Percentiles rank a stretch among this genome's conserved stretches.
Evolutionary conservation across 345 rosid genomes (phyloP).

Genomic region (Geranium rotundifolium): DNA sequence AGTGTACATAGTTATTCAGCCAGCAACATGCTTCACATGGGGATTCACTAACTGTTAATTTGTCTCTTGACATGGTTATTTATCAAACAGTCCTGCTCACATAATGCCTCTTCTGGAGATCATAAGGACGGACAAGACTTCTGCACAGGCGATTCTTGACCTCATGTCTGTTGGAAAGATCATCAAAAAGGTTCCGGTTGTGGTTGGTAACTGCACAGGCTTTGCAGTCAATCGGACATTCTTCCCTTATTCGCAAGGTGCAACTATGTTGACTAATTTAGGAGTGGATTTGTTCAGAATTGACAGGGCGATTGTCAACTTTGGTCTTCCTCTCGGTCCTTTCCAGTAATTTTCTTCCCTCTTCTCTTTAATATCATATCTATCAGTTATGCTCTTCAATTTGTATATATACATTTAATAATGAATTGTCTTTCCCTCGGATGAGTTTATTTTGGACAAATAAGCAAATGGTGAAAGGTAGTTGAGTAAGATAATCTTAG

Average conservation of each 20-base stretch:
- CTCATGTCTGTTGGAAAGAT: constrained; percentile 79
- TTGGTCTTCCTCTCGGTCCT: constrained; percentile 93
- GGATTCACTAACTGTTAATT: no score
- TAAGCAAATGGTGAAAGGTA: no score
- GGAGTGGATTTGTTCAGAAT: constrained; percentile 95
- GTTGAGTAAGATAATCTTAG: not conserved
- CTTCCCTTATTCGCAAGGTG: constrained; percentile 72
- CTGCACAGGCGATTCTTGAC: constrained; percentile 81
- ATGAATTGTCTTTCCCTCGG: not conserved
- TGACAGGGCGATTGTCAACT: constrained; percentile 59
- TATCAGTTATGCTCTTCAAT: not conserved
- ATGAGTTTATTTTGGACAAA: no score
- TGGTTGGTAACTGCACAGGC: constrained; percentile 90
- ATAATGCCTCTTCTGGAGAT: constrained; percentile 95
- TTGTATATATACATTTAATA: not conserved
- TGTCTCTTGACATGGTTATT: not conserved
- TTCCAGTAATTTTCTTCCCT: constrained; percentile 60
- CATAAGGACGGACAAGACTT: constrained; percentile 69
- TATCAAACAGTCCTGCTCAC: constrained; percentile 72
- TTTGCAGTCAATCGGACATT: constrained; percentile 91
- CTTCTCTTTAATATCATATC: not conserved
- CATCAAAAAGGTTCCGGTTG: constrained; percentile 90
- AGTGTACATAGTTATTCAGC: no score
- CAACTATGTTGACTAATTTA: constrained; percentile 54
- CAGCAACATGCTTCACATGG: no score